Evolutionary conservation across 2,329 filamentous ascomycete species (phyloP).

Genomic region (Stemphylium beticola): DNA sequence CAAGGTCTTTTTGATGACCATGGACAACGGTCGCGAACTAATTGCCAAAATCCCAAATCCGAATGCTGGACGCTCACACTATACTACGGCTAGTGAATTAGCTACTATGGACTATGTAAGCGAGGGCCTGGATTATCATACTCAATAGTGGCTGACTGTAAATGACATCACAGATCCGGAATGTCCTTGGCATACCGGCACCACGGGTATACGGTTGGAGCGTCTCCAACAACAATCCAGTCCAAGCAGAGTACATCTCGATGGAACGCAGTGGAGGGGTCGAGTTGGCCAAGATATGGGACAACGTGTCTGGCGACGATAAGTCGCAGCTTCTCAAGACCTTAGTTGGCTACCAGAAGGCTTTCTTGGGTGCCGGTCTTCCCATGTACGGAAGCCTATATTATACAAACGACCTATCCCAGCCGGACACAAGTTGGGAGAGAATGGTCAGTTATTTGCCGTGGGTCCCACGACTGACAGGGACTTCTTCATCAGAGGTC

Average conservation of each 20-base stretch:
- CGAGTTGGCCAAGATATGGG: slow-evolving; percentile 21
- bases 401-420: slow-evolving; percentile 24
- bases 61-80: slow-evolving; percentile 38
- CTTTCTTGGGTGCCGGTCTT: slow-evolving; percentile 16
- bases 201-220: slow-evolving; percentile 41
- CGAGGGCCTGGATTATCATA: slow-evolving; percentile 29
- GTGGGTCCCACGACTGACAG: too few species aligned
- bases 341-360: slow-evolving; percentile 22
- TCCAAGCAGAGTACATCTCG: slow-evolving; percentile 36
- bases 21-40: slow-evolving; percentile 33
- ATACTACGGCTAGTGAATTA: slow-evolving; percentile 42
- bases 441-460: too few species aligned
- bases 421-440: background rate
- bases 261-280: slow-evolving; percentile 22
- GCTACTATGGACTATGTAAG: slow-evolving; percentile 45
- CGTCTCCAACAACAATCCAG: slow-evolving; percentile 31
- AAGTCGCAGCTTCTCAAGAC: slow-evolving; percentile 18
- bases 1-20: slow-evolving; percentile 45
- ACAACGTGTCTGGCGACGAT: slow-evolving; percentile 17
- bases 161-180: slow-evolving; percentile 29
- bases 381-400: slow-evolving; percentile 26
- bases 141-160: slow-evolving; percentile 24
- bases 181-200: slow-evolving; percentile 36
- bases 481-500: too few species aligned
- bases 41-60: slow-evolving; percentile 45